Percentiles rank a stretch among this genome's conserved stretches.
phyloP scores from a whole-genome alignment of 306 rosid species.

The Cucurbita maxima region DNA sequence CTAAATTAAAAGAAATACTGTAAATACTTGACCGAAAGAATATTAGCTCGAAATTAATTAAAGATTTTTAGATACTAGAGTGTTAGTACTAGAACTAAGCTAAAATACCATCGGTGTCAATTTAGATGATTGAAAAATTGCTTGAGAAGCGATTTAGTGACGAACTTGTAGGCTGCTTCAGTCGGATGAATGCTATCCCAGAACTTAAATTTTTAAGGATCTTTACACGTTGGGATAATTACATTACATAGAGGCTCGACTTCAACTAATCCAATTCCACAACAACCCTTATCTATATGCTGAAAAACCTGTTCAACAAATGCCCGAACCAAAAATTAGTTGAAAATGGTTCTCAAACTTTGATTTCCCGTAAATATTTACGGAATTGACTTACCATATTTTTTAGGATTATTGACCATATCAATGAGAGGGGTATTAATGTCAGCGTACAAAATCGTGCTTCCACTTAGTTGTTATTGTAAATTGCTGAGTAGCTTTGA shows the following conservation, averaged over 20 bases:
- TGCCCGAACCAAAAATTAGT: neutral
- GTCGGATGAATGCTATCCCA: slow-evolving; percentile 56
- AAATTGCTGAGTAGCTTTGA: neutral
- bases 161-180: slow-evolving; percentile 16
- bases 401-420: slow-evolving; percentile 40
- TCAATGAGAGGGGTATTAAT: slow-evolving; percentile 17
- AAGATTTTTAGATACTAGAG: neutral
- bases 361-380: neutral
- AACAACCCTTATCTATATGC: neutral
- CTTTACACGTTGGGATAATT: slow-evolving; percentile 3
- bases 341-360: neutral
- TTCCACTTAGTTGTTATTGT: slow-evolving; percentile 27
- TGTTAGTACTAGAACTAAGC: neutral
- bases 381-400: slow-evolving; percentile 22
- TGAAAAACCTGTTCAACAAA: neutral
- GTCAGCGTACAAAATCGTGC: slow-evolving; percentile 27
- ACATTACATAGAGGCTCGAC: slow-evolving; percentile 26
- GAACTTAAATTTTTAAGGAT: slow-evolving; percentile 29
- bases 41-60: neutral
- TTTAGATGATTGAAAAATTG: neutral
- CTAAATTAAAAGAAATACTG: neutral
- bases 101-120: too few species aligned
- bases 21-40: slow-evolving; percentile 10
- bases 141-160: slow-evolving; percentile 9
- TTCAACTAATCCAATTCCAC: slow-evolving; percentile 15